phyloP scores from a whole-genome alignment of 441 rosid genomes.

The Arabidopsis lyrata region DNA sequence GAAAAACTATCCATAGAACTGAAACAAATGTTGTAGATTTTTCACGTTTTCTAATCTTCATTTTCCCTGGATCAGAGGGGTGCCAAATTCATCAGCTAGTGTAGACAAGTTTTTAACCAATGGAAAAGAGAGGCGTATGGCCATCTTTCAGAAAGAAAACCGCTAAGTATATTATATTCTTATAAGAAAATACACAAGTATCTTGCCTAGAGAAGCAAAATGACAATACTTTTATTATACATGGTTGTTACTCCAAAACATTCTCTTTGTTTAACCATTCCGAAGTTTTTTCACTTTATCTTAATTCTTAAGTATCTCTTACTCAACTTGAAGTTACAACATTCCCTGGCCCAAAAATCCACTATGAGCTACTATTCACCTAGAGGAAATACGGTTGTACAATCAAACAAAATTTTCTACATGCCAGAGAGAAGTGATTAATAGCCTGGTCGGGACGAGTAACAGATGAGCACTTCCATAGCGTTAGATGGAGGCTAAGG shows the following conservation, averaged over 20 bases:
- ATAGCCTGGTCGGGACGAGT: not conserved
- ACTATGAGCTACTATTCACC: conserved; percentile 19
- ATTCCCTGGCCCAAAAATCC: conserved; percentile 7
- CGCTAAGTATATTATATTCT: not conserved
- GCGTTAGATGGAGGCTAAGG: not conserved
- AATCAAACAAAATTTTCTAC: not conserved
- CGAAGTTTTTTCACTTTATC: conserved; percentile 11
- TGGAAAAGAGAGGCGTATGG: conserved; percentile 21
- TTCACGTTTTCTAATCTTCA: conserved; percentile 19
- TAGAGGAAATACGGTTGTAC: not conserved
- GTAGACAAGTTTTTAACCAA: not conserved
- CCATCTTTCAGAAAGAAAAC: conserved; percentile 18
- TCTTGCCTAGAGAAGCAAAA: conserved; percentile 7
- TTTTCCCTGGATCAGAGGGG: conserved; percentile 17
- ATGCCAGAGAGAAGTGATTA: conserved; percentile 4
- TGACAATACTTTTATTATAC: not conserved
- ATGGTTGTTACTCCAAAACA: not conserved
- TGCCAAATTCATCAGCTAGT: not conserved
- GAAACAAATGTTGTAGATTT: conserved; percentile 12
- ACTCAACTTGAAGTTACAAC: not conserved
- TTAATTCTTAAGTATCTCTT: not conserved
- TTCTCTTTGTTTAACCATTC: not conserved
- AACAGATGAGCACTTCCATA: not conserved
- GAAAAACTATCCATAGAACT: conserved; percentile 22
- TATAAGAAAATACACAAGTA: not conserved